Conservation (phyloP, 139 green algal species). For the Closterium sp. region DNA sequence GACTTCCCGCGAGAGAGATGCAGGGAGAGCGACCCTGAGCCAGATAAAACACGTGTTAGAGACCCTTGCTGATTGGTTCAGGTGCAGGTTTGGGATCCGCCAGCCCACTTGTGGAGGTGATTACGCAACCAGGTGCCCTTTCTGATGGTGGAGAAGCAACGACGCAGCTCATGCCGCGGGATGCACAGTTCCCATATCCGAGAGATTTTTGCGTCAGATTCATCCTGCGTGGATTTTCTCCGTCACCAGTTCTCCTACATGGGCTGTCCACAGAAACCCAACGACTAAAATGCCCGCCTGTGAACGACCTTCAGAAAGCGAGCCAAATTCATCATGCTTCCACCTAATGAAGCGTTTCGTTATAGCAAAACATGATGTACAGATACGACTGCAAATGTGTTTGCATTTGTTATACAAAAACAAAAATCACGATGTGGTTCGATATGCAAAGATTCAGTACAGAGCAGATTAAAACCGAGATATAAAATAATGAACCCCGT, state of each 20-base stretch:
- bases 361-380: no score
- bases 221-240: not conserved
- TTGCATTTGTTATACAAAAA: no score
- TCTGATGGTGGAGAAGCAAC: not conserved
- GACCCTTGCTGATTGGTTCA: not conserved
- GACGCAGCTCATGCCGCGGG: not conserved
- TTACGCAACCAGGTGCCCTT: not conserved
- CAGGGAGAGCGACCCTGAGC: not conserved
- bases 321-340: not conserved
- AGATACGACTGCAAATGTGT: no score
- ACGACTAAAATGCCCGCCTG: not conserved
- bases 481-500: no score
- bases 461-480: no score
- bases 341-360: no score
- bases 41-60: not conserved
- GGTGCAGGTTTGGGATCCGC: not conserved
- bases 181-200: not conserved
- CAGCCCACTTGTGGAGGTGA: not conserved
- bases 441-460: no score
- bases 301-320: not conserved
- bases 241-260: not conserved
- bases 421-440: no score
- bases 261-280: not conserved
- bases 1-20: not conserved
- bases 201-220: not conserved